phyloP scores from a whole-genome alignment of 371 early-diverging fungal species.

The Syncephalastrum sp. region DNA sequence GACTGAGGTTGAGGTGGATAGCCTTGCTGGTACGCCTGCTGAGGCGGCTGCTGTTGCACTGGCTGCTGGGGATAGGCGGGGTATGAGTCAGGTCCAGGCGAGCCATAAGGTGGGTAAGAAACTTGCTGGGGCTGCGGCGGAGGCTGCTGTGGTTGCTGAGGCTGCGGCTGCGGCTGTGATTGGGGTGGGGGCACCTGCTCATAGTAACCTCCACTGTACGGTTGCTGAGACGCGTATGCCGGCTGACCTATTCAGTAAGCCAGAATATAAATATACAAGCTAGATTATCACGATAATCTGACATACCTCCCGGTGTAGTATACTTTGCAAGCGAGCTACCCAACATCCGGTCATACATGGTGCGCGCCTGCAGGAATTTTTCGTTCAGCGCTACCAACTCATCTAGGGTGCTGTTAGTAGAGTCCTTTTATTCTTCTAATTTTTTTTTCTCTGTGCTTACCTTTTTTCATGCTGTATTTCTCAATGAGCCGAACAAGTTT shows the following conservation, averaged over 20 bases:
- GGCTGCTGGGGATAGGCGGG: slow-evolving; percentile 5
- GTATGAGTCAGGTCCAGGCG: neutral
- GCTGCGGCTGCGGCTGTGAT: slow-evolving; percentile 28
- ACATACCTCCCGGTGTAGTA: slow-evolving; percentile 18
- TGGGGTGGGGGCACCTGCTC: slow-evolving; percentile 16
- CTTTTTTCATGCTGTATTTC: slow-evolving; percentile 75
- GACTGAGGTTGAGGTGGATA: slow-evolving; percentile 5
- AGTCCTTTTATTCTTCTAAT: no score
- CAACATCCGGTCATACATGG: slow-evolving; percentile 52
- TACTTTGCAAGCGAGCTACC: slow-evolving; percentile 50
- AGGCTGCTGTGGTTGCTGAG: slow-evolving; percentile 10
- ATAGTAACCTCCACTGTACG: slow-evolving; percentile 14
- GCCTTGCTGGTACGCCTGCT: slow-evolving; percentile 4
- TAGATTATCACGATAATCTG: neutral
- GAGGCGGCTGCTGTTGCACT: slow-evolving; percentile 11
- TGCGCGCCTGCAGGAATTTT: slow-evolving; percentile 53
- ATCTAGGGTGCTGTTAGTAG: slow-evolving; percentile 23
- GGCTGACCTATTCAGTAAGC: slow-evolving; percentile 2
- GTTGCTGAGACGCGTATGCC: slow-evolving; percentile 13
- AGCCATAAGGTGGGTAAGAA: slow-evolving; percentile 9
- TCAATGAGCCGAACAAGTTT: slow-evolving; percentile 80
- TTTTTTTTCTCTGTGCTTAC: slow-evolving; percentile 27
- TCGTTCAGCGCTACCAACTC: slow-evolving; percentile 54
- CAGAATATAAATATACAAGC: neutral
- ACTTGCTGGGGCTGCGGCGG: slow-evolving; percentile 25